Evolutionary conservation across 306 rosid genomes (phyloP).

Genomic region (Malus domestica): DNA sequence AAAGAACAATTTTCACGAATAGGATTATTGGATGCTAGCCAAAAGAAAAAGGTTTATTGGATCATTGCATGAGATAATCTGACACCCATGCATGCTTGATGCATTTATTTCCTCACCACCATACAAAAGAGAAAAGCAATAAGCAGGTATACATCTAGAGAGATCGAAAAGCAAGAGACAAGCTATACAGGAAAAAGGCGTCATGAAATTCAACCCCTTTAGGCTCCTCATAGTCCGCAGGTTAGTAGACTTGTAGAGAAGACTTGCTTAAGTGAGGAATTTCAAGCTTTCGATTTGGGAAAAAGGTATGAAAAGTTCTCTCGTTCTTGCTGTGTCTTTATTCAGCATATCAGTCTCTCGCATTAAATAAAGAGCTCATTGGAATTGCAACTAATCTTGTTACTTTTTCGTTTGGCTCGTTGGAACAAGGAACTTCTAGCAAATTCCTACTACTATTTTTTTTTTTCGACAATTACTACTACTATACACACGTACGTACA

Average conservation of each 20-base stretch:
- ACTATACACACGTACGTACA: neutral
- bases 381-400: neutral
- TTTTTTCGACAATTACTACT: no score
- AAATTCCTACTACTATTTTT: no score
- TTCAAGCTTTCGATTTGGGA: constrained; percentile 41
- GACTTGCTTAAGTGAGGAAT: constrained; percentile 36
- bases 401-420: neutral
- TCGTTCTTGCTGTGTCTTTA: constrained; percentile 34
- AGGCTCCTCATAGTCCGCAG: constrained; percentile 43
- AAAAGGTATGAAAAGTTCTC: constrained; percentile 31
- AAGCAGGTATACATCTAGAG: no score
- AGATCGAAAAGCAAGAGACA: neutral
- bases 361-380: constrained; percentile 26
- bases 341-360: constrained; percentile 5
- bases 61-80: neutral
- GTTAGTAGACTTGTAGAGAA: constrained; percentile 12
- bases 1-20: no score
- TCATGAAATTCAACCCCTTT: constrained; percentile 49
- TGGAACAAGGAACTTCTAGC: neutral
- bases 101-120: neutral
- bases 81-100: neutral
- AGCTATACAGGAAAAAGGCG: neutral
- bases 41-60: neutral
- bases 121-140: neutral
- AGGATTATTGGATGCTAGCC: no score